These are phyloP conservation scores for Ophioceras dolichostomum DNA, from an alignment of 2,329 filamentous ascomycete genomes.

Conservation along the genomic window DNA sequence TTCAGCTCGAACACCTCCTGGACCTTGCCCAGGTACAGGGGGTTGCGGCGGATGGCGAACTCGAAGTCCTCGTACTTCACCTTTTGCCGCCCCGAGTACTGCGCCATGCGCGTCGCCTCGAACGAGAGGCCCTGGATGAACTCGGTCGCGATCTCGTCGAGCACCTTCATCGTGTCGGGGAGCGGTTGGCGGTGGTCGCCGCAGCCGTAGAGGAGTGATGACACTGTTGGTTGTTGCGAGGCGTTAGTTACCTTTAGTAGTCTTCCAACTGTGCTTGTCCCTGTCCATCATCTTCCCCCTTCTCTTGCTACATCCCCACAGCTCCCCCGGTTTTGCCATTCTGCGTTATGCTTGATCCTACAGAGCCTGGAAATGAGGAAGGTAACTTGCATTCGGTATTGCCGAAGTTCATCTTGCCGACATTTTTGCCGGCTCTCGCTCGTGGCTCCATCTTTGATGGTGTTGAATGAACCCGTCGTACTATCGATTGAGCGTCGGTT, in stretches of 20 bases:
- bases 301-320: no score
- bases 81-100: constrained; percentile 82
- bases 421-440: constrained; percentile 66
- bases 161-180: constrained; percentile 69
- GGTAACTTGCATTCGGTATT: constrained; percentile 56
- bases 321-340: no score
- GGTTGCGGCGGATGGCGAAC: constrained; percentile 80
- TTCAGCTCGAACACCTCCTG: constrained; percentile 84
- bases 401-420: constrained; percentile 72
- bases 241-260: no score
- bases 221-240: constrained; percentile 36
- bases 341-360: no score
- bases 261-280: no score
- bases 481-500: no score
- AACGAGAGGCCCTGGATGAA: constrained; percentile 93
- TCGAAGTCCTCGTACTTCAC: constrained; percentile 98
- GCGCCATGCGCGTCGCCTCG: constrained; percentile 73
- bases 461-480: no score
- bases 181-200: constrained; percentile 71
- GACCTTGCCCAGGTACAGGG: constrained; percentile 75
- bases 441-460: constrained; percentile 55
- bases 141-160: constrained; percentile 94
- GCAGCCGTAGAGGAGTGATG: constrained; percentile 65
- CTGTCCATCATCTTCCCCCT: no score
- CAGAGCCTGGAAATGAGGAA: background rate